Conservation (phyloP, 2,329 filamentous ascomycete species). For the Pyricularia sp. region DNA sequence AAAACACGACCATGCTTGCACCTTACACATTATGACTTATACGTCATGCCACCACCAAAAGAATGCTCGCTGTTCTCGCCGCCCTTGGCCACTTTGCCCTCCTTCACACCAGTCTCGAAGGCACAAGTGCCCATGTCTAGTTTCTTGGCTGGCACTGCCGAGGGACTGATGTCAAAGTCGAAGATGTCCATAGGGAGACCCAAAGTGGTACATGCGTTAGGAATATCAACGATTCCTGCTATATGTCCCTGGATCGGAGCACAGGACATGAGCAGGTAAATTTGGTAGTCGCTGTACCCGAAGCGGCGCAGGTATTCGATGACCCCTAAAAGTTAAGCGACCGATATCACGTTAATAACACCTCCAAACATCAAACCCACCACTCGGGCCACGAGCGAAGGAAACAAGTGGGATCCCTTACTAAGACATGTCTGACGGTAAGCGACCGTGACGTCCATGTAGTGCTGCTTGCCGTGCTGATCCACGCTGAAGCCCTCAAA, state of each 20-base stretch:
- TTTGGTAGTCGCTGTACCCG: constrained; percentile 65
- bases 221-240: constrained; percentile 83
- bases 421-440: constrained; percentile 73
- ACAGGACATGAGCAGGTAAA: constrained; percentile 77
- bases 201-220: constrained; percentile 83
- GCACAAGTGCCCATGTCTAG: constrained; percentile 65
- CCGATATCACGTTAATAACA: neutral
- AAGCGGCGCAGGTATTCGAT: constrained; percentile 75
- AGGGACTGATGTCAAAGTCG: constrained; percentile 81
- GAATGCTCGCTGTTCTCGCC: constrained; percentile 37
- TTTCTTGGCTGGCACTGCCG: constrained; percentile 32
- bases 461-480: constrained; percentile 80
- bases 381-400: neutral
- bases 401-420: constrained; percentile 7
- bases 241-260: constrained; percentile 83
- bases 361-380: constrained; percentile 2
- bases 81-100: constrained; percentile 32
- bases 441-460: constrained; percentile 76
- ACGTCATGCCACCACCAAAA: constrained; percentile 42
- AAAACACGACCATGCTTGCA: neutral
- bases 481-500: constrained; percentile 91
- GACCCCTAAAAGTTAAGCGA: constrained; percentile 33
- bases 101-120: constrained; percentile 39
- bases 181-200: constrained; percentile 91
- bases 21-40: constrained; percentile 21